Evolutionary conservation across 352 stramenopile species (phyloP), one percentile per base, ranked within the genome.

Genomic region (Thalassiosira livingstoniorum): DNA sequence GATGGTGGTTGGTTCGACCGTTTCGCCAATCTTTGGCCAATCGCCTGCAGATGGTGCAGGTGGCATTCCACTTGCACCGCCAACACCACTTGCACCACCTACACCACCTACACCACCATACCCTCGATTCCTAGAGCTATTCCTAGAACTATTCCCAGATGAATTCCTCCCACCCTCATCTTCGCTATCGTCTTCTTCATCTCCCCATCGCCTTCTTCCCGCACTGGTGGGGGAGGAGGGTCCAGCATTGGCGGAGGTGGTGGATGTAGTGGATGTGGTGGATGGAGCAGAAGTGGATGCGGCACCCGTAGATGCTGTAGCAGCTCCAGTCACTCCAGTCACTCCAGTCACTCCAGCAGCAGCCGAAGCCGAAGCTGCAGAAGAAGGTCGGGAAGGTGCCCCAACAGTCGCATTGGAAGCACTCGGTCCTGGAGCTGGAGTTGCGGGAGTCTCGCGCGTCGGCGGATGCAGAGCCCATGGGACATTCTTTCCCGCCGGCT

Each of bases 141-240:
- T 32, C 1, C 31, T 69, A 3, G n/a, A 4, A 3, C 2, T 13
- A 43, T 15, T 7, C 18, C 62, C 53, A 1, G n/a, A 34, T 2
- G 35, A 51, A 58, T 66, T 66, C 39, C 43, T 65, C 2, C 53
- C 53, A 57, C 65, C 65, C 4, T 77, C 57, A 29, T 78, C 58
- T 42, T 78, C 69, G 23, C 58, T 68, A n/a, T 78, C 69, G 2
- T 78, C 69, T 1, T 78, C 69, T 29, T 77, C 69, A 7, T 53
- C 69, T 10, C 69, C 62, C 34, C 65, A 54, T 53, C 69, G 54
- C 18, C 31, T 66, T 18, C 31, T 37, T 4, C 60, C 5, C 21
- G 2, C 25, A 58, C 4, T n/a, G 18, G 42, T 18, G 10, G 42
- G 18, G 18, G 42, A 51, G 27, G 4, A 11, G 27, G 11, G 11